Conservation (phyloP, 2,329 filamentous ascomycete species). For the Fusarium redolens region DNA sequence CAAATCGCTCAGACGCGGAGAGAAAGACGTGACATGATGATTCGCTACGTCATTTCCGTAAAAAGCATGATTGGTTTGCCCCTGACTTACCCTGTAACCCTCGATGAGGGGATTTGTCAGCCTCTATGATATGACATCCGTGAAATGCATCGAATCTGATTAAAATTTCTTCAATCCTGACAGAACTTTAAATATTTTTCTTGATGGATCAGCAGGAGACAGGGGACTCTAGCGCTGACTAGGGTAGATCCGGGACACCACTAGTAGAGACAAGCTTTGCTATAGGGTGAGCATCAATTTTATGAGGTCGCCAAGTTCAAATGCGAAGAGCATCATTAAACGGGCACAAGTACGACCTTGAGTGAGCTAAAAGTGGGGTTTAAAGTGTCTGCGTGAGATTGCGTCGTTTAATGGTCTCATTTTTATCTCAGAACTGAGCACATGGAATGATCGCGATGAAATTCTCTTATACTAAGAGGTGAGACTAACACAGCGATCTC, state of each 20-base stretch:
- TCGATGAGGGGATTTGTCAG: not conserved
- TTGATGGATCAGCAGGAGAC: not conserved
- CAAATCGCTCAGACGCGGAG: constrained; percentile 21
- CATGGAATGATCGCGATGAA: too few species aligned
- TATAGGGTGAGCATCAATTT: not conserved
- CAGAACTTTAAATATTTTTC: not conserved
- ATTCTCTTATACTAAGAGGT: too few species aligned
- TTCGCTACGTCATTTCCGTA: constrained; percentile 10
- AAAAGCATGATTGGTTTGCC: not conserved
- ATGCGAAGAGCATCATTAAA: too few species aligned
- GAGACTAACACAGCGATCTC: too few species aligned
- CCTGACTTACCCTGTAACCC: constrained; percentile 1
- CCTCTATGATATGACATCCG: not conserved
- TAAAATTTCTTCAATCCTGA: not conserved
- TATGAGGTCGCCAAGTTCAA: too few species aligned
- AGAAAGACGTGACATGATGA: not conserved
- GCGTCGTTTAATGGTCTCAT: too few species aligned
- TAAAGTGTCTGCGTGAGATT: too few species aligned
- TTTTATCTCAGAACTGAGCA: too few species aligned
- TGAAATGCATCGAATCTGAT: accelerated
- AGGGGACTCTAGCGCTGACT: not conserved
- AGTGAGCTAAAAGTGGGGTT: too few species aligned
- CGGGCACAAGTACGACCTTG: too few species aligned
- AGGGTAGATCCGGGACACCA: not conserved
- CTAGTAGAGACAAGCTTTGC: not conserved